Evolutionary conservation across 306 rosid species (phyloP).

Genomic region (Dicorynia guianensis): DNA sequence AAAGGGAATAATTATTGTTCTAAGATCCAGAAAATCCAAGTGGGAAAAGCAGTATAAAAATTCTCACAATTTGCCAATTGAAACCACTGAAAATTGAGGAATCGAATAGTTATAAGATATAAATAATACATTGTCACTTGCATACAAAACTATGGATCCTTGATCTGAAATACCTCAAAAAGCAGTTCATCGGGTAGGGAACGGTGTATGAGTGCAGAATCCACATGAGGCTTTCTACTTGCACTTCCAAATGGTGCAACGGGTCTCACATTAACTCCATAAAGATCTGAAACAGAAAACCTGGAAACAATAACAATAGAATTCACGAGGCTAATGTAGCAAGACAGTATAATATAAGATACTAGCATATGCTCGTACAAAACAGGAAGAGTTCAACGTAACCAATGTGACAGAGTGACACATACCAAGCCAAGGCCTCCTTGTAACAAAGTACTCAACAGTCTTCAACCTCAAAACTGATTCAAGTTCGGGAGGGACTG

Average conservation of each 20-base stretch:
- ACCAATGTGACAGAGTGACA: conserved; percentile 2
- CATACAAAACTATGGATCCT: conserved; percentile 13
- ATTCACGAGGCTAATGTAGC: conserved; percentile 1
- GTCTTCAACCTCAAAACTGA: conserved; percentile 76
- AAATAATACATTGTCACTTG: not conserved
- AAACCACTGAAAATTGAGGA: not conserved
- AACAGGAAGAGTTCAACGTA: not conserved
- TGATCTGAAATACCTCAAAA: conserved; percentile 69
- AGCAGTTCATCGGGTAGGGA: conserved; percentile 85
- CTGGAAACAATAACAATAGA: conserved; percentile 48
- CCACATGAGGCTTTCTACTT: conserved; percentile 78
- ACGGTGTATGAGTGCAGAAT: conserved; percentile 77
- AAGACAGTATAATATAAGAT: not conserved
- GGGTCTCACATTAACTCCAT: conserved; percentile 92
- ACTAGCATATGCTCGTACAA: not conserved
- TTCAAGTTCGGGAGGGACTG: conserved; percentile 76
- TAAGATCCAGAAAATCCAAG: not conserved
- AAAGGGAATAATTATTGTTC: too few species aligned
- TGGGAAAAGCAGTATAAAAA: not conserved
- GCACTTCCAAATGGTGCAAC: conserved; percentile 92
- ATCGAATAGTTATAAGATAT: not conserved
- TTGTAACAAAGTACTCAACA: conserved; percentile 73
- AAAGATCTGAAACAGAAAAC: conserved; percentile 81
- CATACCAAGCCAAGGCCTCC: conserved; percentile 99
- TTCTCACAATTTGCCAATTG: not conserved